Percentiles rank a stretch among this genome's conserved stretches.
Evolutionary conservation across 2,329 filamentous ascomycete species (phyloP).

Genomic region (Paecilomyces fulvus): DNA sequence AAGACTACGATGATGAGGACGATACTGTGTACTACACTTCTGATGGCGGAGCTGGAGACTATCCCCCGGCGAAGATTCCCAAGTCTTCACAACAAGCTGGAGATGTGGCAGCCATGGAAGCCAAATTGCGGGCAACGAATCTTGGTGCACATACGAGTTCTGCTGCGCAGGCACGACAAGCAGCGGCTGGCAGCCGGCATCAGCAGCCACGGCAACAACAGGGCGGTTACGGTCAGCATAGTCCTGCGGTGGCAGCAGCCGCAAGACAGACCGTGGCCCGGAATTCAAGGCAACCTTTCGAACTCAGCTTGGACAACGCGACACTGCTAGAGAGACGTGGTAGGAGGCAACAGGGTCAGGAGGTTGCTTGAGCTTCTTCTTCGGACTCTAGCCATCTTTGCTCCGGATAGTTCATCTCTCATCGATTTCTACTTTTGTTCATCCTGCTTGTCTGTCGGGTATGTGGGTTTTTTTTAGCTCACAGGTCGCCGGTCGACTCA

Average conservation of each 20-base stretch:
- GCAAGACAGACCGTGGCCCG: conserved; percentile 71
- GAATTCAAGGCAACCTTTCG: conserved; percentile 73
- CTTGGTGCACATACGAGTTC: conserved; percentile 51
- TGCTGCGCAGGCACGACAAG: conserved; percentile 54
- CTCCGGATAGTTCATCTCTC: background rate
- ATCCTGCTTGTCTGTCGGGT: background rate
- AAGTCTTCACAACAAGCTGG: conserved; percentile 49
- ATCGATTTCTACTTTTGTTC: background rate
- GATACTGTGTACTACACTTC: conserved; percentile 43
- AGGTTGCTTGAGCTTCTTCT: conserved; percentile 14
- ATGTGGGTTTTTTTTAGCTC: background rate
- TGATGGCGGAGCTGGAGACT: conserved; percentile 22
- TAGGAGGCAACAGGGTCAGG: conserved; percentile 29
- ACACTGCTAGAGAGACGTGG: conserved; percentile 71
- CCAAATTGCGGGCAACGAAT: conserved; percentile 76
- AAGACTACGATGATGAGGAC: conserved; percentile 56
- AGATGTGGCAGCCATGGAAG: conserved; percentile 68
- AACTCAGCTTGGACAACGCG: conserved; percentile 83
- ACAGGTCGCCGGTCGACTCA: background rate
- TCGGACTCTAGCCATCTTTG: background rate
- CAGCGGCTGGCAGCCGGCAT: conserved; percentile 36
- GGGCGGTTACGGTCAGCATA: conserved; percentile 82
- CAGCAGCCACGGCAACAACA: conserved; percentile 43
- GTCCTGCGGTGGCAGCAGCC: conserved; percentile 71
- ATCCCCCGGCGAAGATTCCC: conserved; percentile 56